Conservation (phyloP, 1,284 basidiomycete species). For the Gyrodon tennesseensis region DNA sequence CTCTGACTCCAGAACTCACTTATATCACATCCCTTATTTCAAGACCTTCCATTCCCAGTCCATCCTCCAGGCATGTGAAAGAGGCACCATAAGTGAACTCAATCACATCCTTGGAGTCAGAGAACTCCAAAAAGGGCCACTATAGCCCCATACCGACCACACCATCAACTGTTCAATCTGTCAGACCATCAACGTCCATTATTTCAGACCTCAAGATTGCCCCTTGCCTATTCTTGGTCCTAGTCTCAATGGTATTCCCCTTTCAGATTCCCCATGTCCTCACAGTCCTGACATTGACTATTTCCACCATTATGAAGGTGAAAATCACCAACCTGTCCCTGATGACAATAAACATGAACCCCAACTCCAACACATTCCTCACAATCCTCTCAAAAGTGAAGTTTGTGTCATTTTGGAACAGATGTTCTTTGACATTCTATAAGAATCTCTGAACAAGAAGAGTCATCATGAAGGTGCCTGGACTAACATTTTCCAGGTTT, state of each 20-base stretch:
- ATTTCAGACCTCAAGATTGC: neutral
- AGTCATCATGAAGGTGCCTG: neutral
- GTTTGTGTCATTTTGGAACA: slow-evolving; percentile 16
- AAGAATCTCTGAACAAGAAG: slow-evolving; percentile 19
- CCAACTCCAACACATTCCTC: neutral
- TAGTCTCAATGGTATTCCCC: neutral
- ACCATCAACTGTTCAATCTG: neutral
- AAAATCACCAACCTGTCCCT: neutral
- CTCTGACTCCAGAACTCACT: rapidly evolving
- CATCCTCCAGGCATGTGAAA: neutral
- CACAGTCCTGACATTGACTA: slow-evolving; percentile 12
- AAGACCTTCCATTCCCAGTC: neutral
- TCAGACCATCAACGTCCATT: neutral
- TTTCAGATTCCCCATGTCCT: neutral
- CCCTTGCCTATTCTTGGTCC: neutral
- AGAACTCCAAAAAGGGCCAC: rapidly evolving
- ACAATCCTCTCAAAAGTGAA: neutral
- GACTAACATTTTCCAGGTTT: slow-evolving; percentile 6
- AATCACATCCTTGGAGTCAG: neutral
- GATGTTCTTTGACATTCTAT: slow-evolving; percentile 18
- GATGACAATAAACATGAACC: neutral
- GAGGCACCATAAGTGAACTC: neutral
- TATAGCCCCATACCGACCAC: rapidly evolving
- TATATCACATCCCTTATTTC: neutral
- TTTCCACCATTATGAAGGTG: slow-evolving; percentile 15